These are phyloP conservation scores for Phytopythium kandeliae DNA, from an alignment of 352 stramenopile genomes.

Conservation along the genomic window DNA sequence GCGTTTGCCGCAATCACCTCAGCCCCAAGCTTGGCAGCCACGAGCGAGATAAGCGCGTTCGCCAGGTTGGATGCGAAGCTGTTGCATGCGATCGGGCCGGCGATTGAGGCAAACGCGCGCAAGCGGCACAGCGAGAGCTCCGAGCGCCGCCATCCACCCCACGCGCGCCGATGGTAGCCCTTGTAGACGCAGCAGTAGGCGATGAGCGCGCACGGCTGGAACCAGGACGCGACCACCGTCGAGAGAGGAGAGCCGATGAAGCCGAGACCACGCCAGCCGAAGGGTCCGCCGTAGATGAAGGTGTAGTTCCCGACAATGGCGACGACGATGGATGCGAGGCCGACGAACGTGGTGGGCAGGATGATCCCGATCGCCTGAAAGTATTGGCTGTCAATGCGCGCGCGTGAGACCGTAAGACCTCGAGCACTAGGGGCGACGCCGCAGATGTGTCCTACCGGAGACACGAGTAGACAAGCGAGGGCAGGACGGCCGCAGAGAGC, in stretches of 20 bases:
- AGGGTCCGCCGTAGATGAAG: conserved; percentile 51
- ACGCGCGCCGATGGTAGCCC: conserved; percentile 45
- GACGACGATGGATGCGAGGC: conserved; percentile 52
- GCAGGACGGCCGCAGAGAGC: conserved; percentile 48
- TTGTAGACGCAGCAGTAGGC: conserved; percentile 59
- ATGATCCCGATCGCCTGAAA: conserved; percentile 65
- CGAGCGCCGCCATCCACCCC: conserved; percentile 46
- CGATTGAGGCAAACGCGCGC: conserved; percentile 40
- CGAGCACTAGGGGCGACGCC: no score
- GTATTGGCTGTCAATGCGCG: conserved; percentile 36
- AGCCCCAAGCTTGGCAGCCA: conserved; percentile 54
- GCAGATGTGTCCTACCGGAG: conserved; percentile 42
- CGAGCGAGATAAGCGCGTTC: conserved; percentile 56
- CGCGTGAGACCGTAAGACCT: background rate
- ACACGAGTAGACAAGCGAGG: conserved; percentile 59
- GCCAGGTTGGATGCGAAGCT: conserved; percentile 71
- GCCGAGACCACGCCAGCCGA: conserved; percentile 49
- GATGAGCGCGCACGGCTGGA: conserved; percentile 57
- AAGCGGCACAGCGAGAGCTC: conserved; percentile 41
- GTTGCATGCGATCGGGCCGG: conserved; percentile 62
- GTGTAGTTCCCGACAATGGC: conserved; percentile 56
- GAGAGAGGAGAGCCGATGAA: conserved; percentile 77
- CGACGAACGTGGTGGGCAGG: conserved; percentile 59
- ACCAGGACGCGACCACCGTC: conserved; percentile 73
- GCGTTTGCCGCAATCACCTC: conserved; percentile 61